Evolutionary conservation across 164 flowering plant species (phyloP).

Genomic region (Warburgia ugandensis): DNA sequence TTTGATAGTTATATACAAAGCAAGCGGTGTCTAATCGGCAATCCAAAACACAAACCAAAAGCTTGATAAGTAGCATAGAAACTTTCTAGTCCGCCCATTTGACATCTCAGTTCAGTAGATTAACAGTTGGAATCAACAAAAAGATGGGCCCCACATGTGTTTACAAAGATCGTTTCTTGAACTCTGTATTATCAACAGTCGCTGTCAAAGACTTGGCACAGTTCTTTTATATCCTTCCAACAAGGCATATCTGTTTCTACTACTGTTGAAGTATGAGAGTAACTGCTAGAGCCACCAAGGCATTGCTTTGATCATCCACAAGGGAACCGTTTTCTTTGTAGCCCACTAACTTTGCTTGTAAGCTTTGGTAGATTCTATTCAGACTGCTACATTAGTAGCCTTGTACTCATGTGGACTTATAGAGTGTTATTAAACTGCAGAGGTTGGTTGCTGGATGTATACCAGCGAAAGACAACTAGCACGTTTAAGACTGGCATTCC

Average conservation of each 20-base stretch:
- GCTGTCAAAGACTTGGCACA: no score
- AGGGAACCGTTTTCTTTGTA: neutral
- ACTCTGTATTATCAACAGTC: no score
- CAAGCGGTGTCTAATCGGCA: no score
- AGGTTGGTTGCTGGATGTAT: constrained; percentile 74
- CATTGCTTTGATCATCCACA: neutral
- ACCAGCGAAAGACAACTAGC: constrained; percentile 51
- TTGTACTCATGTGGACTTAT: neutral
- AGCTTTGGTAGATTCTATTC: neutral
- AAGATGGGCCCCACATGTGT: no score
- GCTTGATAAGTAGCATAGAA: no score
- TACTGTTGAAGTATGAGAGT: neutral
- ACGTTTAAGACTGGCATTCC: constrained; percentile 36
- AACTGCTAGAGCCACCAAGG: neutral
- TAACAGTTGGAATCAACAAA: no score
- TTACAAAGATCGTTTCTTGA: no score
- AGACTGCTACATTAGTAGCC: neutral
- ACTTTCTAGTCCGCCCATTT: no score
- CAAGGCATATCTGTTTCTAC: neutral
- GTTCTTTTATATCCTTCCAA: no score
- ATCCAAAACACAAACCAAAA: no score
- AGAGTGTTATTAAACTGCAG: constrained; percentile 20
- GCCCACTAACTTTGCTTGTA: neutral
- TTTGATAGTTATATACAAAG: no score
- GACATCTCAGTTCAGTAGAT: no score